phyloP scores from a whole-genome alignment of 305 asterid genomes.

The Plantago coronopus region DNA sequence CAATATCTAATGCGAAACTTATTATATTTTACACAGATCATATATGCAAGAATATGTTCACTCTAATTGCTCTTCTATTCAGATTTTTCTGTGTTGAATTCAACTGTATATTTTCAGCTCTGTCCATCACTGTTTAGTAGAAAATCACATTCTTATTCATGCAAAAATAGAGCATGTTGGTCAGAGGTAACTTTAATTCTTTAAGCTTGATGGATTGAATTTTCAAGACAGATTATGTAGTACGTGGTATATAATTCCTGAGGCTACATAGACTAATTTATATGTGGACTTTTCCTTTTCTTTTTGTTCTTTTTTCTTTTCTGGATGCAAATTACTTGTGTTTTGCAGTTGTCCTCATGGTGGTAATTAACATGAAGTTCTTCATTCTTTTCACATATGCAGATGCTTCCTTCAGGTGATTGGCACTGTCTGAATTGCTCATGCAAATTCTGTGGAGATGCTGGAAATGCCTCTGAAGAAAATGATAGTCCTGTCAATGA shows the following conservation, averaged over 20 bases:
- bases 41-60: background rate
- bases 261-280: background rate
- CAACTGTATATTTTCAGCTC: background rate
- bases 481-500: conserved; percentile 31
- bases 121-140: background rate
- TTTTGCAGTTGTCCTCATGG: conserved; percentile 15
- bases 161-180: background rate
- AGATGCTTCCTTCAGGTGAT: conserved; percentile 89
- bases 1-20: background rate
- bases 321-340: background rate
- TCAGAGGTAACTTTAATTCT: background rate
- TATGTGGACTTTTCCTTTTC: background rate
- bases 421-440: conserved; percentile 93
- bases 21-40: background rate
- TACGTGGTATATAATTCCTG: conserved; percentile 9
- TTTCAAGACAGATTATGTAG: conserved; percentile 1
- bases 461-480: conserved; percentile 38
- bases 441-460: conserved; percentile 81
- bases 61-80: background rate
- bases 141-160: too few species aligned
- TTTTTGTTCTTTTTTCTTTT: background rate
- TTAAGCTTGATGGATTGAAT: background rate
- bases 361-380: conserved; percentile 21
- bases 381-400: conserved; percentile 28
- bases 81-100: background rate